Evolutionary conservation across 1,284 basidiomycete species (phyloP), one percentile per base, ranked within the genome.

Genomic region (Ganoderma sinense): DNA sequence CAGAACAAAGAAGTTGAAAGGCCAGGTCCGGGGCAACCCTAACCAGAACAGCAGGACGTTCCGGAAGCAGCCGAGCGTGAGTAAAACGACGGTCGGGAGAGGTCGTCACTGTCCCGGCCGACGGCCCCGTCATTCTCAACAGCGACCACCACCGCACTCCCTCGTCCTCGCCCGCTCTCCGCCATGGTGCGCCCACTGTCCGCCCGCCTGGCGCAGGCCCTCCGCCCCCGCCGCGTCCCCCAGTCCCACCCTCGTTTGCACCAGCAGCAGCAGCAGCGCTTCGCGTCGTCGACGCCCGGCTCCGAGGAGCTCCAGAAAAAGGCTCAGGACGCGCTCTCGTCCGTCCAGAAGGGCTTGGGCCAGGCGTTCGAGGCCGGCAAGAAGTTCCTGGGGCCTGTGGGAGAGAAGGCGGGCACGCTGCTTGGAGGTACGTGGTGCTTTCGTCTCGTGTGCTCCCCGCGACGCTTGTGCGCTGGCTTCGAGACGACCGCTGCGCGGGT

Each of bases 301-400:
- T 73, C 76, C 43, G 82, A 87, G 68, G 79, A 81, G 53, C 82
- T 86, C 13, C 88, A 91, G 79, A 88, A 92, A 82, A 91, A 91
- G 79, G 90, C 90, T 7, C 87, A 92, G 81, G 90, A 93, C 71
- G 85, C 86, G 41, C 80, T 92, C 70, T 83, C 85, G 55, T 81
- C 82, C 65, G 90, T 87, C 14, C 89, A 91, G 78, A 87, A 89
- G 78, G 84, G 80, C 58, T 87, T 88, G 7, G 85, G 83, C 58
- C 85, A 87, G 78, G 83, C 87, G 16, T 85, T 86, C 73, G 86
- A 86, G 72, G 80, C 80, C 63, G 84, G 87, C 2, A 87, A 88
- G 75, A 88, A 86, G 80, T 76, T 85, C 43, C 79, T 90, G 31
- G 89, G 89, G 6, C 89, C 89, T 59, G 80, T 88, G 31, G 90